Conservation (phyloP, 495 filamentous ascomycete species). For the Antarctomyces pellizariae region DNA sequence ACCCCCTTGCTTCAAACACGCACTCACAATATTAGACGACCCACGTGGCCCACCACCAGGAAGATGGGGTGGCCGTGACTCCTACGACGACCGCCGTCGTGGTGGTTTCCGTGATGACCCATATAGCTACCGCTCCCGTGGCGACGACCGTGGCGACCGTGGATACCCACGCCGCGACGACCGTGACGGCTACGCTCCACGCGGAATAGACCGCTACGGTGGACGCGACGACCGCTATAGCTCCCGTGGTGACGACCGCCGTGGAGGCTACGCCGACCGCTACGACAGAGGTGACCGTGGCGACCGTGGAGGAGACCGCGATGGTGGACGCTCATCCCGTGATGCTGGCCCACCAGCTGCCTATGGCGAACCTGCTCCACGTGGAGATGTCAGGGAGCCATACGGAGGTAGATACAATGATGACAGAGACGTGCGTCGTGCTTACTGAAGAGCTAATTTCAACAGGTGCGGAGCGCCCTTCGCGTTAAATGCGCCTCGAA, state of each 20-base stretch:
- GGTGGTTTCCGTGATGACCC: constrained; percentile 29
- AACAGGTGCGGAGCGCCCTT: constrained; percentile 12
- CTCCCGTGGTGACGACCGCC: constrained; percentile 27
- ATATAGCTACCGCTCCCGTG: constrained; percentile 19
- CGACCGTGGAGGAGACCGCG: constrained; percentile 24
- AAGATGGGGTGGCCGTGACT: constrained; percentile 15
- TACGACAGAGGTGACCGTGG: constrained; percentile 27
- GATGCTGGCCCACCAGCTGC: constrained; percentile 23
- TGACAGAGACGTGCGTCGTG: constrained; percentile 16
- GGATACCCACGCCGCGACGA: constrained; percentile 12
- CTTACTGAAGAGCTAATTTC: constrained; percentile 12
- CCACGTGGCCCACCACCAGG: constrained; percentile 27
- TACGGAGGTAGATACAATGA: constrained; percentile 32
- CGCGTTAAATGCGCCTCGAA: constrained; percentile 13
- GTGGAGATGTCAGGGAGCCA: constrained; percentile 35
- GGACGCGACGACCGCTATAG: constrained; percentile 19
- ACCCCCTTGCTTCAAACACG: constrained; percentile 8
- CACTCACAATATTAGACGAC: constrained; percentile 27
- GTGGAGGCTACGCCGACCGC: constrained; percentile 32
- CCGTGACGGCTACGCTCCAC: constrained; percentile 11
- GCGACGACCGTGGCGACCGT: constrained; percentile 15
- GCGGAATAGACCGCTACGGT: constrained; percentile 16
- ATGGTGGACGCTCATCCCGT: constrained; percentile 20
- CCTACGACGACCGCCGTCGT: constrained; percentile 25
- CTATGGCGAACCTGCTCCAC: constrained; percentile 34